Evolutionary conservation across 768 basidiomycete species (phyloP).

Genomic region (Leucosporidium yakuticum): DNA sequence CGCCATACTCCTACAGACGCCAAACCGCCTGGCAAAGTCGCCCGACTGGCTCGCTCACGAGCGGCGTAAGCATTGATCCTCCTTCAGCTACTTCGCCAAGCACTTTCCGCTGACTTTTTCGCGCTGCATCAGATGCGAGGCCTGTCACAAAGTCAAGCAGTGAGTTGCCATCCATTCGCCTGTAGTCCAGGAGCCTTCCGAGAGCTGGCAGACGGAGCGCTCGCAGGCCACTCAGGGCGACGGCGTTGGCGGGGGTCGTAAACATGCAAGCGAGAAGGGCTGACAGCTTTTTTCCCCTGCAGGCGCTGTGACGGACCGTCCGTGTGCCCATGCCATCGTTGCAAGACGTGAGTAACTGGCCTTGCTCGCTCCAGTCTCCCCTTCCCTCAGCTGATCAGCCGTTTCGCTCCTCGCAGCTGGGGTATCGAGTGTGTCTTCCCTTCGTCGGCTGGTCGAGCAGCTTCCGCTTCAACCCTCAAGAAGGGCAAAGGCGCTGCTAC

Average conservation of each 20-base stretch:
- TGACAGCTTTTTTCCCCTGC: neutral
- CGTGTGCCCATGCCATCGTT: conserved; percentile 27
- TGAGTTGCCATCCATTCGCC: neutral
- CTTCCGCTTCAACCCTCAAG: neutral
- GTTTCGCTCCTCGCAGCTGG: neutral
- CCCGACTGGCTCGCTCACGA: neutral
- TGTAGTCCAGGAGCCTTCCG: no score
- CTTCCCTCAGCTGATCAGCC: neutral
- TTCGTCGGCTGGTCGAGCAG: conserved; percentile 6
- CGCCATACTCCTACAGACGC: no score
- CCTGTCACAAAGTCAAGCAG: conserved; percentile 33
- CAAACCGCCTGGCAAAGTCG: conserved; percentile 1
- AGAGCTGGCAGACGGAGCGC: no score
- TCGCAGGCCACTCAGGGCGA: no score
- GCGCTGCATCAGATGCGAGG: neutral
- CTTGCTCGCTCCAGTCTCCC: neutral
- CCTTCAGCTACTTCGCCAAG: no score
- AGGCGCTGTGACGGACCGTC: conserved; percentile 31
- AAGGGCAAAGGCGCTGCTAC: neutral
- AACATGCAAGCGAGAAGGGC: no score
- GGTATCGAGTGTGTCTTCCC: conserved; percentile 31
- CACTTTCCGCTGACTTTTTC: neutral
- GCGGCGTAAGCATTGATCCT: neutral
- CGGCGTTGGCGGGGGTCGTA: no score
- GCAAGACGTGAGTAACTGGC: conserved; percentile 18